Evolutionary conservation across 2,329 filamentous ascomycete species (phyloP).

Genomic region (Aspergillus fructus): DNA sequence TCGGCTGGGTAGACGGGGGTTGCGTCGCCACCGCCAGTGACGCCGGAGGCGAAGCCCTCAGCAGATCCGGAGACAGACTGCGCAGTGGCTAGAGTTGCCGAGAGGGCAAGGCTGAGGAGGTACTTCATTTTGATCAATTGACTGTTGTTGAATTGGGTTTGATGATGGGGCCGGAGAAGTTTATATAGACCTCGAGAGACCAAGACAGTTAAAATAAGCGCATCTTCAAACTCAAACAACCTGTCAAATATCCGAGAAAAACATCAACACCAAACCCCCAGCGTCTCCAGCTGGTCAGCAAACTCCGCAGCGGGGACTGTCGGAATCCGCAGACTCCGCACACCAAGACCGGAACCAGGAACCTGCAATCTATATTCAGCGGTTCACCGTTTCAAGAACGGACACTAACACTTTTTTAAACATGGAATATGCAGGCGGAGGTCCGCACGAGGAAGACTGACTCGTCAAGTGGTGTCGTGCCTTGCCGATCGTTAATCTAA

Average conservation of each 20-base stretch:
- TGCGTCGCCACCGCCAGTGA: conserved; percentile 60
- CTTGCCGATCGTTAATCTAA: neutral
- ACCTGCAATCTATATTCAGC: too few species aligned
- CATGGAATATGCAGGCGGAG: too few species aligned
- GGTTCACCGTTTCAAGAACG: too few species aligned
- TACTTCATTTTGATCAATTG: neutral
- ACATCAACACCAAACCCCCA: neutral
- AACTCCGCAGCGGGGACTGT: neutral
- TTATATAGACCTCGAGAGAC: neutral
- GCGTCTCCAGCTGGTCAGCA: neutral
- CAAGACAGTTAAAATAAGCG: too few species aligned
- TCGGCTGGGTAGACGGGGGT: conserved; percentile 52
- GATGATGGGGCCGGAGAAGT: neutral
- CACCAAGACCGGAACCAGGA: too few species aligned
- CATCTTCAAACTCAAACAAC: neutral
- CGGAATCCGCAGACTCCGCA: too few species aligned
- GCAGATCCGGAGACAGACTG: conserved; percentile 26
- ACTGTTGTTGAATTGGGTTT: too few species aligned
- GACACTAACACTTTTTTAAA: too few species aligned
- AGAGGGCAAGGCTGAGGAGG: neutral
- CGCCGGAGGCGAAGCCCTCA: conserved; percentile 49
- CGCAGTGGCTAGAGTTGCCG: neutral
- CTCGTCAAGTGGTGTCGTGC: neutral
- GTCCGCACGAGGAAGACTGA: too few species aligned
- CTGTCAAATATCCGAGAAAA: neutral